Evolutionary conservation across 176 grass and related monocot species (phyloP), one percentile per base, ranked within the genome.

Genomic region (Zoysia japonica): DNA sequence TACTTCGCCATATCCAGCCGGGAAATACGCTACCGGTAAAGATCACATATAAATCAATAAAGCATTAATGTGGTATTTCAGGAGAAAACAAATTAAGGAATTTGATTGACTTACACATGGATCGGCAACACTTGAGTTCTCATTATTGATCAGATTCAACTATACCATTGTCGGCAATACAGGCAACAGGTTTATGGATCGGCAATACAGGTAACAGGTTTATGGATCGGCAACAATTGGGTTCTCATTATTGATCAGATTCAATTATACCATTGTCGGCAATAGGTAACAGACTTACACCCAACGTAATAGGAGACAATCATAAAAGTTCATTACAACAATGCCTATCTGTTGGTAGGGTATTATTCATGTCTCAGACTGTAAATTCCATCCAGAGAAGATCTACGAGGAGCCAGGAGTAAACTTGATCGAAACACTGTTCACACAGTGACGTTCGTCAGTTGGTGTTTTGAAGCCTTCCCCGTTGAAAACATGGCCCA

Each of bases 401-500:
- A 28, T 72, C 83, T 67, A 89, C 83, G 61, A 89, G 47, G 86
- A 80, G 11, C 74, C 74, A 63, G 87, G 70, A 65, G 85, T 47
- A 2, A 95, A 95, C 82, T 95, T 95, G 74, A 95, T 40, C 0
- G 93, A 95, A 39, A 92, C 78, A 45, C 93, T 95, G 65, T 95
- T 95, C 42, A 95, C 89, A n/a, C 93, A 95, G 84, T 95, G 93
- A 66, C 93, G 93, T 57, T 92, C 89, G 36, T 95, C 89, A 0
- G 87, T 92, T 17, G 93, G 93, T 35, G 89, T 95, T 53, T 75
- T 88, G 65, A 95, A 95, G n/a, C 93, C 93, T 81, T 95, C 93
- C 59, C 93, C 93, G 68, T 86, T 95, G 49, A 95, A 95, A 37
- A 95, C 93, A 65, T 95, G 93, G 67, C 93, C 93, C 70, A 95